A percentile compares a stretch with the other conserved stretches of the same genome.
These are phyloP conservation scores for Fraxinus pennsylvanica DNA, from an alignment of 257 asterid genomes.

Conservation along the genomic window DNA sequence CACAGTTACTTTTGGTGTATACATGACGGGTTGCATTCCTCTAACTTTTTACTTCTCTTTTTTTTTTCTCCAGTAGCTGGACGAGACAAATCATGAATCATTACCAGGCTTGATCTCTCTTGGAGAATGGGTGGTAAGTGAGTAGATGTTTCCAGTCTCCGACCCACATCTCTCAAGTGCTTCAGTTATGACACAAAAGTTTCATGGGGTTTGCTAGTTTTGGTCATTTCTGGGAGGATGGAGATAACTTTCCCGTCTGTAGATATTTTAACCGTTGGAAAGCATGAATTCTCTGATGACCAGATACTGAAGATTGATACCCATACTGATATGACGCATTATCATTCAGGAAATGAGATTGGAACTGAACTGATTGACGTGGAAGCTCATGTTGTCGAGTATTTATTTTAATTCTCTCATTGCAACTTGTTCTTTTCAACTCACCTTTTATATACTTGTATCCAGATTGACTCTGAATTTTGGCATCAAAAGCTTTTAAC, in stretches of 20 bases:
- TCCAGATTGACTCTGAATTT: constrained; percentile 32
- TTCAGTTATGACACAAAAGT: constrained; percentile 4
- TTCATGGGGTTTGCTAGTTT: constrained; percentile 11
- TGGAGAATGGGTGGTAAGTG: constrained; percentile 27
- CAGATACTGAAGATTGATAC: constrained; percentile 26
- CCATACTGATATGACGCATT: not conserved
- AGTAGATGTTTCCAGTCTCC: constrained; percentile 33
- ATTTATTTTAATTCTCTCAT: constrained; percentile 26
- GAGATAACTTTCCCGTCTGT: constrained; percentile 32
- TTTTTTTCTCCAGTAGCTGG: not conserved
- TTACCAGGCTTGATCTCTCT: constrained; percentile 7
- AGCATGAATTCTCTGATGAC: constrained; percentile 21
- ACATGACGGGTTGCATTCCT: not conserved
- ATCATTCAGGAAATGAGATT: constrained; percentile 22
- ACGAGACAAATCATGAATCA: not conserved
- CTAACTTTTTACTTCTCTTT: not conserved
- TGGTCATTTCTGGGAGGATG: constrained; percentile 29
- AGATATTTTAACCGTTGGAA: constrained; percentile 28
- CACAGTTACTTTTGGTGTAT: not conserved
- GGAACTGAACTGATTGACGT: constrained; percentile 27
- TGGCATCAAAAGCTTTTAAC: constrained; percentile 27
- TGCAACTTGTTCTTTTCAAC: constrained; percentile 17
- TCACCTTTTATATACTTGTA: constrained; percentile 21
- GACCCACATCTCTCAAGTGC: constrained; percentile 19
- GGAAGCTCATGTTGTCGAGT: constrained; percentile 27